A percentile compares a stretch with the other conserved stretches of the same genome.
Evolutionary conservation across 306 rosid genomes (phyloP).

Genomic region (Trifolium dubium): DNA sequence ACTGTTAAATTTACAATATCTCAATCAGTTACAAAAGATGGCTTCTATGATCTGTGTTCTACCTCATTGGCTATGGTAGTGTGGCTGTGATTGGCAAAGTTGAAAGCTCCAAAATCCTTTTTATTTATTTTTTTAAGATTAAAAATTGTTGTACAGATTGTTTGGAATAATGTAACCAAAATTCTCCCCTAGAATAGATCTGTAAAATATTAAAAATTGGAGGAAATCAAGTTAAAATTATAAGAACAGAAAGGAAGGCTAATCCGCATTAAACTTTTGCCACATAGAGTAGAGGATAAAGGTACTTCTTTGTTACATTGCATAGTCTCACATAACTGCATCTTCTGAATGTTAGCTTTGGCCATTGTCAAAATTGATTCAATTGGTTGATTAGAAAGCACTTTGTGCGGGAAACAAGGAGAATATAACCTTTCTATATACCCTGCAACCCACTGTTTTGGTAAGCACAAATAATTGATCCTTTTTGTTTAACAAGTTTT

Average conservation of each 20-base stretch:
- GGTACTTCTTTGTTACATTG: conserved; percentile 23
- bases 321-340: neutral
- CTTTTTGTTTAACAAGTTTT: conserved; percentile 6
- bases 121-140: conserved; percentile 4
- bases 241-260: neutral
- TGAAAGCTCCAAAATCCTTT: conserved; percentile 20
- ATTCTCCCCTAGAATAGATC: conserved; percentile 7
- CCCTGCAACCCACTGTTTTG: conserved; percentile 20
- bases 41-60: conserved; percentile 22
- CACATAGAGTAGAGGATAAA: conserved; percentile 6
- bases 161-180: conserved; percentile 3
- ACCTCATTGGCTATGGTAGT: conserved; percentile 21
- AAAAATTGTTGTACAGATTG: conserved; percentile 8
- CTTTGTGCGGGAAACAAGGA: conserved; percentile 20
- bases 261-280: conserved; percentile 5
- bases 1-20: conserved; percentile 10
- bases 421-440: conserved; percentile 5
- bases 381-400: conserved; percentile 22
- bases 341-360: conserved; percentile 21
- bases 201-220: conserved; percentile 23
- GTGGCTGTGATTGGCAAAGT: neutral
- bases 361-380: neutral
- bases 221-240: conserved; percentile 14
- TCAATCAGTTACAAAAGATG: conserved; percentile 11
- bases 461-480: conserved; percentile 10